Percentiles rank a stretch among this genome's conserved stretches.
phyloP scores from a whole-genome alignment of 495 filamentous ascomycete species.

The Hyaloscypha hepaticicola region DNA sequence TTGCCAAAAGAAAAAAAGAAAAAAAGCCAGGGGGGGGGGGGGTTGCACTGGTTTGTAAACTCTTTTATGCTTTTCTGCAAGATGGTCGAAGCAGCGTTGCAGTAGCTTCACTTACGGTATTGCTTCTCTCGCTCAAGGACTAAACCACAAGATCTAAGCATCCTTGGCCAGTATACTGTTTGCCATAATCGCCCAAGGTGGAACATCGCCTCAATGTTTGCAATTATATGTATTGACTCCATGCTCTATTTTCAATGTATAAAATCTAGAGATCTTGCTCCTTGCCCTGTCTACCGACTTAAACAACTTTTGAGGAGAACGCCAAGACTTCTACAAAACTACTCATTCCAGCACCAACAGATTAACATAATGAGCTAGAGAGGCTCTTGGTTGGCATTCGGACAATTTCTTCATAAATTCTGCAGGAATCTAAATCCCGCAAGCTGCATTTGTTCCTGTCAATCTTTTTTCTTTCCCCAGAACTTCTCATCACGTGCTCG shows the following conservation, averaged over 20 bases:
- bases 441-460: slow-evolving; percentile 19
- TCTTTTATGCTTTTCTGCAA: background rate
- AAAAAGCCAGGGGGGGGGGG: no score
- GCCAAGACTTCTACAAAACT: background rate
- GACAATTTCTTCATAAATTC: slow-evolving; percentile 4
- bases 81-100: background rate
- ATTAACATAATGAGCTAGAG: slow-evolving; percentile 6
- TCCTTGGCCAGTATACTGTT: background rate
- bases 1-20: no score
- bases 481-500: slow-evolving; percentile 12
- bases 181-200: background rate
- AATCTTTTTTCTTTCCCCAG: background rate
- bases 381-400: slow-evolving; percentile 3
- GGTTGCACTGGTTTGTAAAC: no score
- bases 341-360: background rate
- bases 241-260: background rate
- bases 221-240: background rate
- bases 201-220: background rate
- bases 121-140: background rate
- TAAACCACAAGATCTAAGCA: background rate
- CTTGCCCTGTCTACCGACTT: background rate
- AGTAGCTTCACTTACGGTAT: background rate
- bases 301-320: background rate
- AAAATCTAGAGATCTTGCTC: background rate
- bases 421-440: slow-evolving; percentile 11